Evolutionary conservation across 23 red algal genomes (phyloP).

Genomic region (Gracilaria gracilis): DNA sequence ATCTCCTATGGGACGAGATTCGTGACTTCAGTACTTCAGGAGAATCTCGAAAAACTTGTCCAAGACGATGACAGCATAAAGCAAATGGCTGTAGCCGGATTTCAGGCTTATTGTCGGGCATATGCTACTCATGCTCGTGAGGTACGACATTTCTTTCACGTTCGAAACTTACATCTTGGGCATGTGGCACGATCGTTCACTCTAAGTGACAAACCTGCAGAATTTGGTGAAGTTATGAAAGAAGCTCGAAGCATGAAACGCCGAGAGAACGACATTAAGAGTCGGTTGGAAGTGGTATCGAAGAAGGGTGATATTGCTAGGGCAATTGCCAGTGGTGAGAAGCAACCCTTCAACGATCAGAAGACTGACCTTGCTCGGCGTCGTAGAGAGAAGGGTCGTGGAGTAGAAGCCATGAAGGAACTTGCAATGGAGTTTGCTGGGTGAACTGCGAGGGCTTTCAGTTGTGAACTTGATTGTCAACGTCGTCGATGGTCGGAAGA

Average conservation of each 20-base stretch:
- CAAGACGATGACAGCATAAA: constrained; percentile 46
- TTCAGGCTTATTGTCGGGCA: constrained; percentile 81
- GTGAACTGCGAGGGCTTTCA: neutral
- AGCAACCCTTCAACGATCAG: constrained; percentile 77
- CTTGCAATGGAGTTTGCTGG: constrained; percentile 71
- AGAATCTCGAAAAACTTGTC: constrained; percentile 61
- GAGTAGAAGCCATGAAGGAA: constrained; percentile 70
- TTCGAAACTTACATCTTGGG: constrained; percentile 83
- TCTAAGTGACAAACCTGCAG: constrained; percentile 70
- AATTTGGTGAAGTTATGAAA: constrained; percentile 42
- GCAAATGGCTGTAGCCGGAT: constrained; percentile 58
- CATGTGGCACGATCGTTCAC: constrained; percentile 87
- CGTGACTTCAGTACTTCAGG: constrained; percentile 63
- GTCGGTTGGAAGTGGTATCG: neutral
- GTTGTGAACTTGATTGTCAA: neutral
- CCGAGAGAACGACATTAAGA: constrained; percentile 10
- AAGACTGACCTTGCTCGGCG: constrained; percentile 64
- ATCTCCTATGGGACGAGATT: constrained; percentile 50
- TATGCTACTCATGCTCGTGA: constrained; percentile 88
- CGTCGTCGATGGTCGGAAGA: neutral
- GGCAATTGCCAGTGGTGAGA: constrained; percentile 73
- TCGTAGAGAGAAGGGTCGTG: constrained; percentile 69
- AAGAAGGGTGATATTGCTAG: constrained; percentile 62
- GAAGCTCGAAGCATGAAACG: constrained; percentile 23
- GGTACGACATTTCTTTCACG: constrained; percentile 85